Percentiles rank a stretch among this genome's conserved stretches.
Conservation (phyloP, 2,329 filamentous ascomycete genomes). For the Venturia effusa region DNA sequence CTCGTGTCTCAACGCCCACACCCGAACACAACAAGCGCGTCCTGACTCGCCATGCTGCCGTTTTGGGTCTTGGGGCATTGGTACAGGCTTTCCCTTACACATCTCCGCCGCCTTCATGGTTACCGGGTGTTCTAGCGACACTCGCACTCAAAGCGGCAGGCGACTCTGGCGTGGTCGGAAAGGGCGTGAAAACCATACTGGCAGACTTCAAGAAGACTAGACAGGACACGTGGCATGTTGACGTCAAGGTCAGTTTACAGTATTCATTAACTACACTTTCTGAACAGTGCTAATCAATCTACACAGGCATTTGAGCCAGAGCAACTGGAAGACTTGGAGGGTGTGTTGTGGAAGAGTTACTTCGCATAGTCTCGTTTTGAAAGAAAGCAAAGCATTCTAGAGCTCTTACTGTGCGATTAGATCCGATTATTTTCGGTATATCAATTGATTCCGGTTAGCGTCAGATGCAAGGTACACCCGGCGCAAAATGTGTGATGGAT, state of each 20-base stretch:
- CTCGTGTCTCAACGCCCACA: slow-evolving; percentile 44
- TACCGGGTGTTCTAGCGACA: slow-evolving; percentile 82
- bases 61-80: slow-evolving; percentile 79
- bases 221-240: slow-evolving; percentile 96
- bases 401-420: background rate
- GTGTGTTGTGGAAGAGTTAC: slow-evolving; percentile 98
- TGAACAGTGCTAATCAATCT: slow-evolving; percentile 13
- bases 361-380: slow-evolving; percentile 54
- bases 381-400: background rate
- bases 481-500: no score
- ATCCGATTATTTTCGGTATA: background rate
- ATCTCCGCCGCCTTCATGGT: slow-evolving; percentile 83
- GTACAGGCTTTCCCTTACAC: slow-evolving; percentile 95
- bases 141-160: slow-evolving; percentile 76
- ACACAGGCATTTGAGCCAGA: slow-evolving; percentile 69
- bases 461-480: no score
- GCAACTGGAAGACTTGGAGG: slow-evolving; percentile 88
- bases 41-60: slow-evolving; percentile 75
- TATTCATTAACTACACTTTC: background rate
- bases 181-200: slow-evolving; percentile 86
- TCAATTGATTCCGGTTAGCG: background rate
- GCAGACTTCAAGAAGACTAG: slow-evolving; percentile 99
- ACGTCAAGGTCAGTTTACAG: slow-evolving; percentile 69
- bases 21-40: slow-evolving; percentile 66
- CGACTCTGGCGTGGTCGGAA: slow-evolving; percentile 85